phyloP scores from a whole-genome alignment of 108 stramenopile genomes.

The Skeletonema costatum region DNA sequence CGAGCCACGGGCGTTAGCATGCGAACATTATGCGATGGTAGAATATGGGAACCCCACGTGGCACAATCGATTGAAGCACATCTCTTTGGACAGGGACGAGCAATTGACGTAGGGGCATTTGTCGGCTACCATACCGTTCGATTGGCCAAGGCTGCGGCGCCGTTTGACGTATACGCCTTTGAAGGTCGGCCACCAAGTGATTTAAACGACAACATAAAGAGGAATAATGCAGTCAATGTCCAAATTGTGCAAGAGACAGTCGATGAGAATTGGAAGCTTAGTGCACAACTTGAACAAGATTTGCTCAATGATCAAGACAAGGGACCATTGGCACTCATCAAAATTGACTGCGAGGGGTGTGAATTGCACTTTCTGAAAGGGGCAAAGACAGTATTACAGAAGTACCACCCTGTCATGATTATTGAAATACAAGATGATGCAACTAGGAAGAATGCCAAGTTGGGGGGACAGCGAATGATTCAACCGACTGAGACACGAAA shows the following conservation, averaged over 20 bases:
- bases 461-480: constrained; percentile 17
- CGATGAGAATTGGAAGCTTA: constrained; percentile 16
- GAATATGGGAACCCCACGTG: constrained; percentile 15
- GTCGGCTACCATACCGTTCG: constrained; percentile 13
- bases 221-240: constrained; percentile 17
- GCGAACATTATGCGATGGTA: constrained; percentile 9
- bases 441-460: constrained; percentile 5
- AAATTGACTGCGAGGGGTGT: constrained; percentile 22
- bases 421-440: constrained; percentile 23
- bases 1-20: neutral
- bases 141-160: constrained; percentile 22
- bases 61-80: constrained; percentile 3
- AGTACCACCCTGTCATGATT: constrained; percentile 16
- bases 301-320: constrained; percentile 9
- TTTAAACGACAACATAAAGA: constrained; percentile 1
- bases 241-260: constrained; percentile 1
- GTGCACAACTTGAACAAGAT: constrained; percentile 10
- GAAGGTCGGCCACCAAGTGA: constrained; percentile 4
- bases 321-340: constrained; percentile 11
- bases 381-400: constrained; percentile 5
- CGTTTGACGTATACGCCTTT: constrained; percentile 2
- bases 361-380: constrained; percentile 11
- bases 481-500: constrained; percentile 2
- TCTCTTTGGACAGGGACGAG: constrained; percentile 13
- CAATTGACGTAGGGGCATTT: constrained; percentile 21